These are phyloP conservation scores for Chalara sp. DNA, from an alignment of 2,329 filamentous ascomycete genomes.

Conservation along the genomic window DNA sequence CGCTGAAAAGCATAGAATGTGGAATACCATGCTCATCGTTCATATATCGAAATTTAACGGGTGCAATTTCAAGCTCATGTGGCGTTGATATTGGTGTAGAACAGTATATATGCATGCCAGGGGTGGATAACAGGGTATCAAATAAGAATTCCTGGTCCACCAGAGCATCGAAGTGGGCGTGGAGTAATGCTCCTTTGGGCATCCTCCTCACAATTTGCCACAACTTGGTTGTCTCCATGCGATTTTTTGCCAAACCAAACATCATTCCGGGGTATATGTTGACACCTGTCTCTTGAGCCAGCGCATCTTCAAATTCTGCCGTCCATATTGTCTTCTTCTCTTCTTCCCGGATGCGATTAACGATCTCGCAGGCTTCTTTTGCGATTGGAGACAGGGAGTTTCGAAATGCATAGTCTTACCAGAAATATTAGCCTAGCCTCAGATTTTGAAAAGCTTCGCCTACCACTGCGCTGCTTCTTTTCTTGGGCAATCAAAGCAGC, in stretches of 20 bases:
- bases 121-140: slow-evolving; percentile 60
- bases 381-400: slow-evolving; percentile 74
- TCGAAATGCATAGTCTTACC: slow-evolving; percentile 60
- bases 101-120: slow-evolving; percentile 66
- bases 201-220: slow-evolving; percentile 77
- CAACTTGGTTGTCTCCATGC: slow-evolving; percentile 73
- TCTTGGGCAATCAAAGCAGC: slow-evolving; percentile 74
- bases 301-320: slow-evolving; percentile 60
- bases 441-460: slow-evolving; percentile 12
- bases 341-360: slow-evolving; percentile 69
- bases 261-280: slow-evolving; percentile 82
- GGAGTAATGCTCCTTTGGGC: slow-evolving; percentile 82
- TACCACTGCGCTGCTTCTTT: slow-evolving; percentile 74
- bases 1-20: no score
- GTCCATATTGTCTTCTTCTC: slow-evolving; percentile 77
- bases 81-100: slow-evolving; percentile 47
- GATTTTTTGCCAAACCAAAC: slow-evolving; percentile 74
- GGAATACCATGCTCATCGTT: slow-evolving; percentile 30
- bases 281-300: slow-evolving; percentile 55
- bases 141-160: slow-evolving; percentile 80
- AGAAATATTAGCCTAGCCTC: no score
- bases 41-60: slow-evolving; percentile 57
- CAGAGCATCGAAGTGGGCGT: slow-evolving; percentile 89
- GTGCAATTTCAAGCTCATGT: slow-evolving; percentile 44
- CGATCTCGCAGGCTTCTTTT: slow-evolving; percentile 69